phyloP scores from a whole-genome alignment of 164 flowering plant genomes.

The Macadamia tetraphylla region DNA sequence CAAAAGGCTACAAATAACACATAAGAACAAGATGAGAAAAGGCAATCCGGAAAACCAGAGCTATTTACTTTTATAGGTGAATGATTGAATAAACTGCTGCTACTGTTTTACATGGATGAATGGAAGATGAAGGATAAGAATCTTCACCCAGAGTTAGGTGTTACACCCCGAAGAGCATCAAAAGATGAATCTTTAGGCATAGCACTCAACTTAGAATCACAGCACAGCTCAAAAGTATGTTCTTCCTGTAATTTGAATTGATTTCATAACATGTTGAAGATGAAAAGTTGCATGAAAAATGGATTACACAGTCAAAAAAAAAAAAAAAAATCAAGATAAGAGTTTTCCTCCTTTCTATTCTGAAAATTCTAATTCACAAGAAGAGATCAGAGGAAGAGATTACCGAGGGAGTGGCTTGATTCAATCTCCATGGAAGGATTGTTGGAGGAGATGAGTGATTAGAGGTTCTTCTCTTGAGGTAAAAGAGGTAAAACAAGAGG shows the following conservation, averaged over 20 bases:
- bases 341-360: neutral
- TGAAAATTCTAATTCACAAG: neutral
- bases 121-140: no score
- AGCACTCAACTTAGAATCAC: no score
- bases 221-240: neutral
- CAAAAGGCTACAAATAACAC: conserved; percentile 32
- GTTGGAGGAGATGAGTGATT: conserved; percentile 27
- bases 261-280: no score
- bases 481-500: conserved; percentile 69
- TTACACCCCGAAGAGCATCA: no score
- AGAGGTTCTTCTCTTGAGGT: conserved; percentile 71
- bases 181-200: no score
- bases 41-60: neutral
- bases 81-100: no score
- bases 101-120: no score
- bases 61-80: no score
- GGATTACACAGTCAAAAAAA: neutral
- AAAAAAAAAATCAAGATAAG: no score
- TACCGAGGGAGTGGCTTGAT: conserved; percentile 34
- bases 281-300: neutral
- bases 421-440: conserved; percentile 23
- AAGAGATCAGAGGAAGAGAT: conserved; percentile 9
- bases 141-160: no score
- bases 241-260: neutral
- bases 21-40: neutral